A percentile compares a stretch with the other conserved stretches of the same genome.
These are phyloP conservation scores for Tuber brumale DNA, from an alignment of 495 filamentous ascomycete genomes.

Conservation along the genomic window DNA sequence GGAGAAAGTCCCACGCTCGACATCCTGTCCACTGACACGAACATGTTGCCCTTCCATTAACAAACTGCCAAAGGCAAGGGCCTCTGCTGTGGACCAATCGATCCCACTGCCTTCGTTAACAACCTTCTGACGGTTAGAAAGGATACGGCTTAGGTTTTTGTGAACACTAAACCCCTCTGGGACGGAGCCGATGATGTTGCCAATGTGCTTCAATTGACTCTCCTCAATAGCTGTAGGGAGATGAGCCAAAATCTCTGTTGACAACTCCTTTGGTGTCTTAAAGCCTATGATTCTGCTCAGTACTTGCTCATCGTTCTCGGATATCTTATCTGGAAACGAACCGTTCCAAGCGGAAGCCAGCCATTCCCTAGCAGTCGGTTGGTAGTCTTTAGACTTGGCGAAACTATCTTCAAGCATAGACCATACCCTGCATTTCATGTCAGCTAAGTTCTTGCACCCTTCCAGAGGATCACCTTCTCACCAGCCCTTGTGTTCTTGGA, in stretches of 20 bases:
- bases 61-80: conserved; percentile 86
- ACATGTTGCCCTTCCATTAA: conserved; percentile 92
- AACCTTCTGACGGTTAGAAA: conserved; percentile 80
- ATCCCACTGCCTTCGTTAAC: conserved; percentile 89
- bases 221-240: conserved; percentile 71
- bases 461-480: conserved; percentile 10
- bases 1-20: conserved; percentile 98
- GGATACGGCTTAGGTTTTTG: conserved; percentile 94
- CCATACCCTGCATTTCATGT: conserved; percentile 58
- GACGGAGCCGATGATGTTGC: conserved; percentile 61
- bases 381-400: conserved; percentile 91
- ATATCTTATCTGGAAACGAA: conserved; percentile 6
- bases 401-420: conserved; percentile 97
- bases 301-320: conserved; percentile 3
- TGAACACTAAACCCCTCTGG: conserved; percentile 85
- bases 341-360: conserved; percentile 97
- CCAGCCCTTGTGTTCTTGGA: conserved; percentile 99
- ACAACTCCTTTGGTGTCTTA: conserved; percentile 96
- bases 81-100: conserved; percentile 96
- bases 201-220: conserved; percentile 69
- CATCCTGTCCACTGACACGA: conserved; percentile 94
- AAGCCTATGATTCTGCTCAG: conserved; percentile 49
- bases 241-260: conserved; percentile 89
- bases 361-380: conserved; percentile 95
- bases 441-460: not conserved